Conservation (phyloP, 768 basidiomycete genomes). For the Trametes sanguinea region DNA sequence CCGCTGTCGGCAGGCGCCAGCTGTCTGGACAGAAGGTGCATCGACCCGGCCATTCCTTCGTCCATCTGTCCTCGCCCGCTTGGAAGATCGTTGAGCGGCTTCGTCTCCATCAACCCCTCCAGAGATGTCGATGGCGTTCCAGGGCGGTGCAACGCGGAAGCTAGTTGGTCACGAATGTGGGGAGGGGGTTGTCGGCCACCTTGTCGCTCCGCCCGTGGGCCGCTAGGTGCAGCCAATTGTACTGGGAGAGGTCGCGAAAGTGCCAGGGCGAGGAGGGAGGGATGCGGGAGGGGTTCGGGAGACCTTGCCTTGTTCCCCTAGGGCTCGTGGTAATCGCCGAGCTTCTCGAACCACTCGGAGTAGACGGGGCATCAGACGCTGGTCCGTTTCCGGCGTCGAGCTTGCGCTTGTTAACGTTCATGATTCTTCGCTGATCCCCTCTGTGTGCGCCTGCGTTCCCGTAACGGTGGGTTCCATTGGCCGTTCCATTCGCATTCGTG, state of each 20-base stretch:
- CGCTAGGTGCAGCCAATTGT: slow-evolving; percentile 1
- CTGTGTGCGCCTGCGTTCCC: slow-evolving; percentile 13
- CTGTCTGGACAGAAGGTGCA: not conserved
- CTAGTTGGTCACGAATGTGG: not conserved
- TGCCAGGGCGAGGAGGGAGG: slow-evolving; percentile 10
- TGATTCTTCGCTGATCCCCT: slow-evolving; percentile 24
- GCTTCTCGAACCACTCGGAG: not conserved
- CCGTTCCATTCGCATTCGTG: not conserved
- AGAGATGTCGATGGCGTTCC: not conserved
- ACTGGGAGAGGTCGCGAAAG: slow-evolving; percentile 2
- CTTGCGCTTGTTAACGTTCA: slow-evolving; percentile 31
- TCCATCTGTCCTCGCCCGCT: slow-evolving; percentile 11
- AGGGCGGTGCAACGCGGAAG: not conserved
- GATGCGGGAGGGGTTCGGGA: slow-evolving; percentile 2
- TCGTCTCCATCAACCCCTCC: not conserved
- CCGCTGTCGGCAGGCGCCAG: not conserved
- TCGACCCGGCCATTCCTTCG: not conserved
- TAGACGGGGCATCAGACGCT: not conserved
- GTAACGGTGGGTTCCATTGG: slow-evolving; percentile 9
- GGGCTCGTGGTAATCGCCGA: not conserved
- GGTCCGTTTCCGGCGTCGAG: slow-evolving; percentile 6
- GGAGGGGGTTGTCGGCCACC: slow-evolving; percentile 1
- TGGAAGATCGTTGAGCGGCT: slow-evolving; percentile 7
- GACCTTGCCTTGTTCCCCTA: not conserved
- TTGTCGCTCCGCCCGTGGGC: slow-evolving; percentile 10